phyloP scores from a whole-genome alignment of 768 basidiomycete species.

The Termitomyces sp. region DNA sequence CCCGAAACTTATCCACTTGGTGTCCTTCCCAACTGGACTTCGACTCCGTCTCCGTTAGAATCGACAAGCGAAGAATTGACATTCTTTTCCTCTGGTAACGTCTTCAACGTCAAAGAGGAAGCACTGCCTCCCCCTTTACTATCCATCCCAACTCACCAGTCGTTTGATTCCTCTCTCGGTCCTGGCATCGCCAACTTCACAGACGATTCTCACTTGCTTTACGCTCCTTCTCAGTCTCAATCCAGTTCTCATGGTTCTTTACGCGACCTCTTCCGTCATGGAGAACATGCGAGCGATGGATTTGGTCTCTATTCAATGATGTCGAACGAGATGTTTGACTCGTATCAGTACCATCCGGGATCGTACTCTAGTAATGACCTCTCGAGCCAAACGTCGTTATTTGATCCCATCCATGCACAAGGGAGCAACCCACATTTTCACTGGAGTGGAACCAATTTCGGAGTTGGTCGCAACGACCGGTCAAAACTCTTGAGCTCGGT shows the following conservation, averaged over 20 bases:
- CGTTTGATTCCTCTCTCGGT: slow-evolving; percentile 29
- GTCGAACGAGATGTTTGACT: slow-evolving; percentile 15
- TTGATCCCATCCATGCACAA: slow-evolving; percentile 22
- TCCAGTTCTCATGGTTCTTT: not conserved
- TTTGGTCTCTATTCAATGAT: slow-evolving; percentile 11
- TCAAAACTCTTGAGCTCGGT: slow-evolving; percentile 25
- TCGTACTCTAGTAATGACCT: slow-evolving; percentile 22
- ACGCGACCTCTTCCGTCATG: slow-evolving; percentile 6
- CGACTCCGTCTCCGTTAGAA: slow-evolving; percentile 14
- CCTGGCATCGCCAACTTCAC: slow-evolving; percentile 23
- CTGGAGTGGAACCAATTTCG: slow-evolving; percentile 23
- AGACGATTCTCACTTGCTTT: slow-evolving; percentile 21
- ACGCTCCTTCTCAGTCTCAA: slow-evolving; percentile 8
- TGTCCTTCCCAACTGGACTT: slow-evolving; percentile 17
- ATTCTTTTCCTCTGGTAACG: slow-evolving; percentile 13
- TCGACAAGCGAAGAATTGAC: slow-evolving; percentile 8
- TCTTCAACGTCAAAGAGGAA: slow-evolving; percentile 16
- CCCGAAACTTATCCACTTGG: slow-evolving; percentile 20
- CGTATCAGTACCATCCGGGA: slow-evolving; percentile 23
- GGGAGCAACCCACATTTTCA: slow-evolving; percentile 20
- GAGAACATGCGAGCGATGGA: slow-evolving; percentile 4
- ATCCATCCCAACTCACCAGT: slow-evolving; percentile 15
- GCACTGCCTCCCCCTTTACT: slow-evolving; percentile 18
- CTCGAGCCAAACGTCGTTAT: slow-evolving; percentile 25
- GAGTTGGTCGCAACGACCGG: slow-evolving; percentile 22